Base-by-base conservation (phyloP, 495 filamentous ascomycete genomes). In the Cenococcum geophilum region DNA sequence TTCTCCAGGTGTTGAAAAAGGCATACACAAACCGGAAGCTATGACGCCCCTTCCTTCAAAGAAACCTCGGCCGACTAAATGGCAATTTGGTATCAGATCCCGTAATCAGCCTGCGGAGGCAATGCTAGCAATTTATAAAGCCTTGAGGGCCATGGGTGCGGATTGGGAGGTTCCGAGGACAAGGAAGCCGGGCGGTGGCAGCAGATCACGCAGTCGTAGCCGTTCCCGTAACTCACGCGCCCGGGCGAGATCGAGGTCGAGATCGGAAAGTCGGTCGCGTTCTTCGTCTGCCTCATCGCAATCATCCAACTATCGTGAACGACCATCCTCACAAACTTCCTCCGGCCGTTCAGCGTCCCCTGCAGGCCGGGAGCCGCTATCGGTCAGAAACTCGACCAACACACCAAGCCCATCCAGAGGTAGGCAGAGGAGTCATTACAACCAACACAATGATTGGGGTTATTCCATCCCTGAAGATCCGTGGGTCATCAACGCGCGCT, bases 21-120 rank as follows among this genome's bases (percentile, higher is more conserved):
- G 73, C n/a, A 78, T 74, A 42, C 79, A 85, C 61, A 85, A 85
- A 34, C 89, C 89, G 1, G 86, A 87, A 52, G 77, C 77, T 4
- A 82, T 78, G 73, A 78, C 75, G 11, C 54, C 70, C 1, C 42
- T 78, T 5, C 73, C 74, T 9, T 25, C 40, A 25, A 92, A 88
- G 71, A 88, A 85, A 72, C 76, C 73, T 27, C 82, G 82, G 57
- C 82, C 84, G 2, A 89, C 90, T 0, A 88, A 89, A 60, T 98
- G 93, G 93, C 95, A 97, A 73, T 98, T 97, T 70, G 93, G 93
- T 34, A 98, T 98, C 60, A 84, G 93, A 1, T 92, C 88, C 22
- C 81, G 95, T 34, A 98, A 97, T 72, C 88, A 89, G 22, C 93
- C 95, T 0, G 85, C 92, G 32, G 93, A 98, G 68, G 93, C 93